Base-by-base conservation (phyloP, 2,329 filamentous ascomycete species). In the Macrophomina phaseolina region DNA sequence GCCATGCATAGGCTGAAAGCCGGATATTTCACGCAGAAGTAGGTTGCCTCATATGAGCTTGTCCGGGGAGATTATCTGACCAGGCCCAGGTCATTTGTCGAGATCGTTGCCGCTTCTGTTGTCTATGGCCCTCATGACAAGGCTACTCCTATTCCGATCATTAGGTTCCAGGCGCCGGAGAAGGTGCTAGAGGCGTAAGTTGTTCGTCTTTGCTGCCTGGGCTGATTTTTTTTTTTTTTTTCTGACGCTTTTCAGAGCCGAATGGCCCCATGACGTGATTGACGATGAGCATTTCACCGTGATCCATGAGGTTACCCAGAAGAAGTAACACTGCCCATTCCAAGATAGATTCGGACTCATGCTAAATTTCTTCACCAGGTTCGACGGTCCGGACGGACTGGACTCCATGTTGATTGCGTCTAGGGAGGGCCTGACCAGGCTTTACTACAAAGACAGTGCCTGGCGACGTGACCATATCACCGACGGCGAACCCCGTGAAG, bases 1-100 rank as follows among this genome's bases (percentile, higher is more conserved):
- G 63, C 63, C n/a, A 65, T 65, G 63, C 63, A 65, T n/a, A 18
- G 63, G 38, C 5, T 65, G 5, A 65, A 65, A 14, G 49, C 63
- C 6, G 63, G 63, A 5, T n/a, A 40, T 48, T 65, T 56, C 38
- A 65, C 63, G 23, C 63, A 65, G 49, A 56, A 46, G 63, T 65
- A 4, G 18, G 63, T 46, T n/a, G 23, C 7, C 18, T 14, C 18
- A 23, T 32, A 18, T 28, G 23, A 32, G 23, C 28, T 32, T 32
- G n/a, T 56, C 32, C 18, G 5, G 36, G 2, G 12, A 18, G 5
- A 18, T 1, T 23, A 7, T 18, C 32, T 38, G 16, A 45, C 18
- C 2, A 46, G 30, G 30, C 5, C 3, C 49, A 65, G 63, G 7
- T 65, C 63, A 12, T 38, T 56, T n/a, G 11, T 65, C 8, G 63